phyloP scores from a whole-genome alignment of 176 grass and related monocot species.

The Coix lacrymajobi region DNA sequence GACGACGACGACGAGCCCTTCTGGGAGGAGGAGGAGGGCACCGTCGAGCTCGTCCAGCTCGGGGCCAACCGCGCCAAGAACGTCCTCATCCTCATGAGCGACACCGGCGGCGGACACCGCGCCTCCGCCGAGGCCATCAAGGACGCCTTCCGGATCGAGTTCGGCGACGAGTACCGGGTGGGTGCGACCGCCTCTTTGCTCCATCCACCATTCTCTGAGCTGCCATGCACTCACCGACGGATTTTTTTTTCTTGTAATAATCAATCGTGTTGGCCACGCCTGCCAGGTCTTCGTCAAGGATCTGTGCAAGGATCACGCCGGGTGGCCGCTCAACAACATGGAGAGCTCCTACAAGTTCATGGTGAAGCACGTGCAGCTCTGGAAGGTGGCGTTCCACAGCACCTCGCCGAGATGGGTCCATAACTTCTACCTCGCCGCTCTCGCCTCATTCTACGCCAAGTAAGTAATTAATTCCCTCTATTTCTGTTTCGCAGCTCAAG shows the following conservation, averaged over 20 bases:
- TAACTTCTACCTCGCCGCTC: constrained; percentile 71
- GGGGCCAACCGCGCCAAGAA: constrained; percentile 88
- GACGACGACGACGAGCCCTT: constrained; percentile 77
- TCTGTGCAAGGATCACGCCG: constrained; percentile 95
- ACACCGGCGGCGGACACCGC: constrained; percentile 85
- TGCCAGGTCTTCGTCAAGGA: constrained; percentile 90
- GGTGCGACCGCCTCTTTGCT: no score
- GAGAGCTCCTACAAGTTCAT: constrained; percentile 99
- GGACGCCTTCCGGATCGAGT: constrained; percentile 91
- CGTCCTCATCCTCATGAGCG: constrained; percentile 97
- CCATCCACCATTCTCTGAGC: neutral
- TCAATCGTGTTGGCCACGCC: neutral
- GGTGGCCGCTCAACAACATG: constrained; percentile 96
- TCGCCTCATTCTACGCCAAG: constrained; percentile 96
- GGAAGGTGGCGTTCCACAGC: constrained; percentile 95
- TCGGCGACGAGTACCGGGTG: constrained; percentile 84
- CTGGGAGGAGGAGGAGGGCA: constrained; percentile 98
- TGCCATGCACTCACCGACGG: neutral
- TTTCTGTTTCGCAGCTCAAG: neutral
- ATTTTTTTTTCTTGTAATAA: neutral
- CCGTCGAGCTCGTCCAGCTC: constrained; percentile 85
- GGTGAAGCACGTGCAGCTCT: constrained; percentile 99
- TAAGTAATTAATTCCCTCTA: constrained; percentile 21
- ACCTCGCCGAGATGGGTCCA: constrained; percentile 97
- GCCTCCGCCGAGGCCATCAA: constrained; percentile 96